Evolutionary conservation across 306 rosid genomes (phyloP), one percentile per base, ranked within the genome.

Genomic region (Pueraria montana): DNA sequence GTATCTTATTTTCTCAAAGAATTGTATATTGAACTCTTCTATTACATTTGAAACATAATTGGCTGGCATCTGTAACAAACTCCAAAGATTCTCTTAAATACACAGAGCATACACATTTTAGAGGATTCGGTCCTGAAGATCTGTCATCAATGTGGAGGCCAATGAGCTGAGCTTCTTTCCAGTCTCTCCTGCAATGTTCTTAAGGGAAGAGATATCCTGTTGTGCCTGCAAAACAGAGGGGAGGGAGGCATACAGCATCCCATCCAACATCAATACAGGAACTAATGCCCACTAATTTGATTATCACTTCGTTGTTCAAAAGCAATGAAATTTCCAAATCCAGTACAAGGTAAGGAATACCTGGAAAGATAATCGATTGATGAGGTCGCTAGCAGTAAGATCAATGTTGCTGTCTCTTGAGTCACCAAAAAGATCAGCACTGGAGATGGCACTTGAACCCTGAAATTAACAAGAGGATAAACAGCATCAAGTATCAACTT

Each of bases 121-220:
- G 59, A 93, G 97, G 87, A 96, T 90, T 89, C 98, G 85, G 92
- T 93, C 99, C 79, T 96, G 98, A 83, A 96, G 90, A 88, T 96
- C 98, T 12, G 97, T 90, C 81, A 96, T 92, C 80, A 96, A 89
- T 80, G 85, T 90, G 80, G 94, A 90, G 43, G 99, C 98, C 81
- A 96, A 84, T 7, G 97, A 89, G 86, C 89, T 92, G 53, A 96
- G 97, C 87, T 89, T 96, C 94, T 96, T 96, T 81, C 99, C 98
- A 0, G 99, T 96, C 89, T 96, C 98, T 61, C 98, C 99, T 0
- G 99, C 99, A 52, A 96, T 94, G 79, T 90, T 94, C 88, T 91
- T 96, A 13, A 96, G 82, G 76, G 95, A 91, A 62, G 97, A 92
- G 63, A 96, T 84, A 82, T 96, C 99, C 84, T 96, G 96, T 32